phyloP scores from a whole-genome alignment of 441 rosid genomes.

The Corymbia citriodora region DNA sequence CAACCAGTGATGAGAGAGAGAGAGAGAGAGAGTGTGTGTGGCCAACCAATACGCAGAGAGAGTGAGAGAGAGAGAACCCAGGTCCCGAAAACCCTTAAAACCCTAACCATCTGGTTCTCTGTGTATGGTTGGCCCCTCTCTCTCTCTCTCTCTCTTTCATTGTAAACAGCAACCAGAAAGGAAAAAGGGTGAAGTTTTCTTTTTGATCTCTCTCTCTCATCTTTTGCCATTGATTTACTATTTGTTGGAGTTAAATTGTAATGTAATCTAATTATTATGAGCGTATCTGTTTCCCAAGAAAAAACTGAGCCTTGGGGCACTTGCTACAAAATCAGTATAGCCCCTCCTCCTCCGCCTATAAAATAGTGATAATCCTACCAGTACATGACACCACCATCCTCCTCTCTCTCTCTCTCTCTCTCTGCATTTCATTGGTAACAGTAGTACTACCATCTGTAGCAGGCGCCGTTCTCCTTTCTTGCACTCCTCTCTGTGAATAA shows the following conservation, averaged over 20 bases:
- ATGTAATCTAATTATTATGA: not conserved
- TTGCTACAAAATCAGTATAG: not conserved
- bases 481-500: not conserved
- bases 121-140: not conserved
- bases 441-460: slow-evolving; percentile 27
- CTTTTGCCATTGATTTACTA: not conserved
- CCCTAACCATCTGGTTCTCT: not conserved
- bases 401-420: not conserved
- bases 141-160: not conserved
- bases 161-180: slow-evolving; percentile 4
- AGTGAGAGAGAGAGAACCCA: not conserved
- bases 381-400: not conserved
- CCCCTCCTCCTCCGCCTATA: not conserved
- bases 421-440: slow-evolving; percentile 37
- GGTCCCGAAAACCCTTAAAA: not conserved
- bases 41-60: not conserved
- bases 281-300: not conserved
- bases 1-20: slow-evolving; percentile 3
- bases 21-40: not conserved
- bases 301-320: not conserved
- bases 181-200: not conserved
- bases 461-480: slow-evolving; percentile 42
- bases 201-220: not conserved
- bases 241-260: not conserved
- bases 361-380: not conserved